Evolutionary conservation across 768 basidiomycete species (phyloP).

Genomic region (Russula sp.): DNA sequence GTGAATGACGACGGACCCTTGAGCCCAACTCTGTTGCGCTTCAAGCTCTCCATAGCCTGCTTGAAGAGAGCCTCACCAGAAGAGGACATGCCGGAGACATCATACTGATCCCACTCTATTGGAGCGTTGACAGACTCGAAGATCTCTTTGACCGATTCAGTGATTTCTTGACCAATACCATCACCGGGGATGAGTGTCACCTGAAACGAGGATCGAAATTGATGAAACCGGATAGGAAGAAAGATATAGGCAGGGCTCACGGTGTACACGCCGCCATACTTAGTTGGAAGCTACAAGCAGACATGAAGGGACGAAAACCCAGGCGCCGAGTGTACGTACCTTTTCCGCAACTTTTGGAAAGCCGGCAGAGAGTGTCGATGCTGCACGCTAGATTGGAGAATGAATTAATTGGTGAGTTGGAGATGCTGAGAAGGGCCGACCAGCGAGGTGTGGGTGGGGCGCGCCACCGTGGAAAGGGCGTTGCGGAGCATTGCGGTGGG

Average conservation of each 20-base stretch:
- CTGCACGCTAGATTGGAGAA: conserved; percentile 43
- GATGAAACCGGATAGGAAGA: conserved; percentile 2
- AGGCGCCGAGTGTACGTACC: conserved; percentile 36
- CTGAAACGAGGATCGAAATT: conserved; percentile 36
- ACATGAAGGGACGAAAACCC: conserved; percentile 12
- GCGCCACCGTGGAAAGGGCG: conserved; percentile 45
- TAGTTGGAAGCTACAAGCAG: conserved; percentile 59
- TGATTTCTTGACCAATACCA: conserved; percentile 95
- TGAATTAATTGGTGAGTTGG: conserved; percentile 9
- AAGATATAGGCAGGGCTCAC: conserved; percentile 37
- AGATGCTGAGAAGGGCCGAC: conserved; percentile 34
- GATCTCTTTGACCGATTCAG: conserved; percentile 98
- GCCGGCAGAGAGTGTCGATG: conserved; percentile 71
- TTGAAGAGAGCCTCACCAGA: conserved; percentile 93
- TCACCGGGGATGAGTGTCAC: conserved; percentile 98
- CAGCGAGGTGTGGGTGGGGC: conserved; percentile 44
- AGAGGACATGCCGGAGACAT: conserved; percentile 94
- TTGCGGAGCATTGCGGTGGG: conserved; percentile 40
- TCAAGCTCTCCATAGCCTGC: conserved; percentile 95
- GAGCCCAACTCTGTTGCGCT: conserved; percentile 94
- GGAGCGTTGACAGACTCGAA: conserved; percentile 97
- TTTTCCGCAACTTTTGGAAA: conserved; percentile 69
- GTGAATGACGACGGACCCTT: conserved; percentile 67
- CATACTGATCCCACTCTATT: conserved; percentile 98
- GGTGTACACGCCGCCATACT: conserved; percentile 90